A percentile compares a stretch with the other conserved stretches of the same genome.
These are phyloP conservation scores for Coemansia sp. DNA, from an alignment of 192 early-diverging fungal genomes.

Conservation along the genomic window DNA sequence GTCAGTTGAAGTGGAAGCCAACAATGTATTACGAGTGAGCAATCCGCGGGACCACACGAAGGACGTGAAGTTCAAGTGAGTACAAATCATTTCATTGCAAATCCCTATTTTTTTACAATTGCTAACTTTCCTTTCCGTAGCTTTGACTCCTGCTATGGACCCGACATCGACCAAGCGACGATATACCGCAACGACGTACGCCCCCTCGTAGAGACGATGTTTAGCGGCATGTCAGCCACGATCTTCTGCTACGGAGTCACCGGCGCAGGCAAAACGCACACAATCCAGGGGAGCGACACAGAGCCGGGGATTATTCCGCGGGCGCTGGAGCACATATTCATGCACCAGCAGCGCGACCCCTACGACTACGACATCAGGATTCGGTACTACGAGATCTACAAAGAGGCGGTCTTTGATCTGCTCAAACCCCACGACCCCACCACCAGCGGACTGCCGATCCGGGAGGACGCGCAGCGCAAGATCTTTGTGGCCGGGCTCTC, in stretches of 20 bases:
- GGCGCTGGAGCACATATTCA: constrained; percentile 57
- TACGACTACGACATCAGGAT: constrained; percentile 49
- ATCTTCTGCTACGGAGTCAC: constrained; percentile 72
- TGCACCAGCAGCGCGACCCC: constrained; percentile 40
- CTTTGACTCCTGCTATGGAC: constrained; percentile 58
- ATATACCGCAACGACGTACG: constrained; percentile 59
- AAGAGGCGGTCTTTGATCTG: constrained; percentile 63
- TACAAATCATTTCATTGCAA: neutral
- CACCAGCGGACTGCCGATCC: constrained; percentile 50
- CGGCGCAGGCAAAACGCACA: constrained; percentile 66
- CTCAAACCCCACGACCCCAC: constrained; percentile 38
- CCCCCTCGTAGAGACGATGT: constrained; percentile 57
- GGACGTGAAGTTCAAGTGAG: constrained; percentile 48
- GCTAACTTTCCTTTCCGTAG: constrained; percentile 9
- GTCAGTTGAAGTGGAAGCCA: constrained; percentile 38
- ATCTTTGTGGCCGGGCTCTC: constrained; percentile 61
- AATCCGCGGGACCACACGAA: constrained; percentile 57
- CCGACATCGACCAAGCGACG: constrained; percentile 37
- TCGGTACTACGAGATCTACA: constrained; percentile 70
- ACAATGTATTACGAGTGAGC: constrained; percentile 51
- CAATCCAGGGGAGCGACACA: constrained; percentile 56
- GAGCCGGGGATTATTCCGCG: constrained; percentile 65
- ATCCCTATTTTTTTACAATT: no score
- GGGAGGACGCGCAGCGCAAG: constrained; percentile 56
- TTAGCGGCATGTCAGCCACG: constrained; percentile 60